Conservation (phyloP, 2,329 filamentous ascomycete genomes). For the Xylariomycetidae sp. region DNA sequence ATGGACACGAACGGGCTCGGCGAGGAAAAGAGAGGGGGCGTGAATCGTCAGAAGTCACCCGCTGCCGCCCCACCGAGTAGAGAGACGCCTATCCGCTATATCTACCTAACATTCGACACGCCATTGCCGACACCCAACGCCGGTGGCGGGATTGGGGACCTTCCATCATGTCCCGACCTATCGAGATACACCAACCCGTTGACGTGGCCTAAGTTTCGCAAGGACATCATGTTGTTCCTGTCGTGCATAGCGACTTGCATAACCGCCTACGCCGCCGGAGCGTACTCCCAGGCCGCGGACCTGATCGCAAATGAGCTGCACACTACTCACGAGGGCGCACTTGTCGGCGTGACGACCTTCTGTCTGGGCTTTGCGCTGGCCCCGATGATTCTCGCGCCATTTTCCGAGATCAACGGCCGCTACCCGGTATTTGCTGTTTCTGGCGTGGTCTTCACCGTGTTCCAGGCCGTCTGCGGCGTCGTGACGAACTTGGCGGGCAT, state of each 20-base stretch:
- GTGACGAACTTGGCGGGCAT: conserved; percentile 68
- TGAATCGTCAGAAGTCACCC: no score
- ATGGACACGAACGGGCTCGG: no score
- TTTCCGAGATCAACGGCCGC: conserved; percentile 84
- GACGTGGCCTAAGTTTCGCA: conserved; percentile 65
- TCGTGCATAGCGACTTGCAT: conserved; percentile 72
- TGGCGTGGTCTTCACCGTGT: conserved; percentile 66
- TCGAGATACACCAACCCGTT: conserved; percentile 65
- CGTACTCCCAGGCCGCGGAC: conserved; percentile 66
- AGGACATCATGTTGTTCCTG: conserved; percentile 65
- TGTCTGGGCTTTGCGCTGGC: conserved; percentile 75
- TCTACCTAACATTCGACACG: conserved; percentile 60
- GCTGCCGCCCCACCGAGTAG: no score
- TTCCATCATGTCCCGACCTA: conserved; percentile 61
- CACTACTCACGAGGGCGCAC: conserved; percentile 60
- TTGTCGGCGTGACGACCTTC: conserved; percentile 76
- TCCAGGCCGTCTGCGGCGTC: conserved; percentile 69
- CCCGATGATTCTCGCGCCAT: conserved; percentile 83
- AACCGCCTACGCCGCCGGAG: conserved; percentile 76
- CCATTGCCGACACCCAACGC: conserved; percentile 31
- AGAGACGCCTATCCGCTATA: conserved; percentile 41
- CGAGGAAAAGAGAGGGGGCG: no score
- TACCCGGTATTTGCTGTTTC: conserved; percentile 75
- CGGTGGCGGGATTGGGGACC: conserved; percentile 28
- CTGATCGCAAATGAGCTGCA: conserved; percentile 64